Conservation (phyloP, 495 filamentous ascomycete species). For the Talaromyces thailandensis region DNA sequence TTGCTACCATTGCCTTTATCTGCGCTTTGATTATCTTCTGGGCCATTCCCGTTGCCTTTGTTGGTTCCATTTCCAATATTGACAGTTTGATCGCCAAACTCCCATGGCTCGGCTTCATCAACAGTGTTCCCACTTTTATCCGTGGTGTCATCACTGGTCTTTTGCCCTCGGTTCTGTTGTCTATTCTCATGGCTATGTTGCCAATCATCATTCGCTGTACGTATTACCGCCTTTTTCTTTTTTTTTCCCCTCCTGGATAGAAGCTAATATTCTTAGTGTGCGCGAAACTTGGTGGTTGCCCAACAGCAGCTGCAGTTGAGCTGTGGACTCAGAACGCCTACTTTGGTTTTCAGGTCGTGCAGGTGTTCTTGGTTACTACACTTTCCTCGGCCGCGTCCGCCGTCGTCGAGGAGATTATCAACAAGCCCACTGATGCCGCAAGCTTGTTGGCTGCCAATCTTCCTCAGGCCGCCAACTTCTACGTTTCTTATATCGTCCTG, state of each 20-base stretch:
- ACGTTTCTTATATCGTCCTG: constrained; percentile 89
- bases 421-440: constrained; percentile 51
- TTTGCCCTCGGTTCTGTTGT: constrained; percentile 68
- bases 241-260: too few relatives aligned
- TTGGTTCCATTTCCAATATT: constrained; percentile 84
- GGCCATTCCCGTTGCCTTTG: constrained; percentile 77
- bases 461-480: constrained; percentile 84
- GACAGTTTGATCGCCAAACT: constrained; percentile 51
- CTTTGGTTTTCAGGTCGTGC: constrained; percentile 90
- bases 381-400: constrained; percentile 56
- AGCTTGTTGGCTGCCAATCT: constrained; percentile 63
- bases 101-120: constrained; percentile 64
- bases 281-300: constrained; percentile 70
- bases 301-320: constrained; percentile 70
- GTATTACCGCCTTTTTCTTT: constrained; percentile 12
- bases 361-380: constrained; percentile 88
- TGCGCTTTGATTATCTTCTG: constrained; percentile 83
- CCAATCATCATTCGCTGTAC: constrained; percentile 74
- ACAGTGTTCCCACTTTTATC: constrained; percentile 58
- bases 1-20: constrained; percentile 62
- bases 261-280: constrained; percentile 38
- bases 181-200: constrained; percentile 82
- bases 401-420: constrained; percentile 49
- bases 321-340: constrained; percentile 84
- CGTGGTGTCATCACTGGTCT: constrained; percentile 80